Conservation (phyloP, 306 rosid species). For the Vigna trinervia region DNA sequence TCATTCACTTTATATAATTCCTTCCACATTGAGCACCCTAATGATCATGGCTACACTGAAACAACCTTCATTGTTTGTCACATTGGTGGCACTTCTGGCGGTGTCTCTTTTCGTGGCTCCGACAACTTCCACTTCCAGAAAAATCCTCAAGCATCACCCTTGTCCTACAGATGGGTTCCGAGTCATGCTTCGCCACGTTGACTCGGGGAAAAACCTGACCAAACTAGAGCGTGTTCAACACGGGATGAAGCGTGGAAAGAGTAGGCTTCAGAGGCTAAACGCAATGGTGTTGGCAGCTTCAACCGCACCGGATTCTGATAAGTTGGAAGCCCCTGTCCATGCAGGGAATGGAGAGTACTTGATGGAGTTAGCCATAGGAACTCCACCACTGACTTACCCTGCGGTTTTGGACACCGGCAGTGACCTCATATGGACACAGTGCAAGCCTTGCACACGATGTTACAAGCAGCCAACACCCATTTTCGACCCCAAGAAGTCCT, state of each 20-base stretch:
- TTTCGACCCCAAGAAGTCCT: constrained; percentile 71
- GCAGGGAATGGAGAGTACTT: constrained; percentile 82
- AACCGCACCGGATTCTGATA: constrained; percentile 33
- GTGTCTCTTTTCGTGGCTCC: constrained; percentile 46
- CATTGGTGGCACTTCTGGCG: constrained; percentile 34
- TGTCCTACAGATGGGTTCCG: constrained; percentile 48
- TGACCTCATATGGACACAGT: constrained; percentile 91
- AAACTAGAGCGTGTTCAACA: constrained; percentile 69
- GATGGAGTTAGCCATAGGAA: constrained; percentile 71
- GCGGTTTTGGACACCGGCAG: constrained; percentile 92
- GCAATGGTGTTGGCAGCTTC: constrained; percentile 56
- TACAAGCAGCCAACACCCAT: constrained; percentile 73
- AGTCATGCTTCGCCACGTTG: constrained; percentile 69
- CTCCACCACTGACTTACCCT: constrained; percentile 66
- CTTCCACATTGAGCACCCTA: background rate
- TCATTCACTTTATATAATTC: constrained; percentile 16
- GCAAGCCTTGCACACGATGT: constrained; percentile 75
- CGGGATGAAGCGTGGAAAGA: constrained; percentile 60
- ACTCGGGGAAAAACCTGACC: constrained; percentile 71
- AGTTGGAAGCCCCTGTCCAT: constrained; percentile 54
- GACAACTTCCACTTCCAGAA: constrained; percentile 57
- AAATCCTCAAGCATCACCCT: constrained; percentile 23
- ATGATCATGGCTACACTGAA: constrained; percentile 46
- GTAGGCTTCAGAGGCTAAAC: constrained; percentile 61
- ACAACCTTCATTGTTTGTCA: constrained; percentile 25